Conservation (phyloP, 805 yeast species). For the Yarrowia sp. region DNA sequence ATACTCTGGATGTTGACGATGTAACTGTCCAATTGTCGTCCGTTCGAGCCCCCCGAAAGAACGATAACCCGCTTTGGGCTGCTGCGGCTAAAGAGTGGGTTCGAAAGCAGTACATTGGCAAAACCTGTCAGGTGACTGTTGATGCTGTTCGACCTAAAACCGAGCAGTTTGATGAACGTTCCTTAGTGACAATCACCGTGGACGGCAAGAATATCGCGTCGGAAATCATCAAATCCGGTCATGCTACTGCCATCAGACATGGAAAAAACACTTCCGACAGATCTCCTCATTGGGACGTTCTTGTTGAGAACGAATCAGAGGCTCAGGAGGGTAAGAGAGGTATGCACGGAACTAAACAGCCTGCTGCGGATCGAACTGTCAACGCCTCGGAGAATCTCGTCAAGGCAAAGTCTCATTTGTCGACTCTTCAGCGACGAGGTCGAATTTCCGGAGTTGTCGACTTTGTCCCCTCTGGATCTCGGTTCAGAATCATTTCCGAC, state of each 20-base stretch:
- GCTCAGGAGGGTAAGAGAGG: conserved; percentile 61
- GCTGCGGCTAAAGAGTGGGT: conserved; percentile 72
- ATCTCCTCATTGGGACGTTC: conserved; percentile 72
- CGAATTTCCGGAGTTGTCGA: conserved; percentile 70
- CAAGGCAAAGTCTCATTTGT: conserved; percentile 71
- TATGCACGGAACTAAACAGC: conserved; percentile 54
- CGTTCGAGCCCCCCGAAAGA: conserved; percentile 67
- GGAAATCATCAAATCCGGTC: conserved; percentile 60
- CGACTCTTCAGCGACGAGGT: conserved; percentile 65
- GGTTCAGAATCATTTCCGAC: conserved; percentile 66
- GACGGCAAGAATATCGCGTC: conserved; percentile 62
- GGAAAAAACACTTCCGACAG: conserved; percentile 65
- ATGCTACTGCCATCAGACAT: conserved; percentile 75
- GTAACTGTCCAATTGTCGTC: conserved; percentile 73
- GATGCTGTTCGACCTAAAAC: conserved; percentile 64
- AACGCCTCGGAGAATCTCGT: conserved; percentile 76
- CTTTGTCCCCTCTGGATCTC: conserved; percentile 62
- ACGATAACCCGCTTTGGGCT: conserved; percentile 57
- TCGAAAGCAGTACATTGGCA: conserved; percentile 68
- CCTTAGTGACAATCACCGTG: conserved; percentile 57
- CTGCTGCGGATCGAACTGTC: conserved; percentile 60
- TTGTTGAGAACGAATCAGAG: conserved; percentile 64
- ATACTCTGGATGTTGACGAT: conserved; percentile 57
- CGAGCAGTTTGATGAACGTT: conserved; percentile 62
- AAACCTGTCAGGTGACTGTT: conserved; percentile 56